A percentile compares a stretch with the other conserved stretches of the same genome.
These are phyloP conservation scores for Melastoma candidum DNA, from an alignment of 441 rosid species.

Conservation along the genomic window DNA sequence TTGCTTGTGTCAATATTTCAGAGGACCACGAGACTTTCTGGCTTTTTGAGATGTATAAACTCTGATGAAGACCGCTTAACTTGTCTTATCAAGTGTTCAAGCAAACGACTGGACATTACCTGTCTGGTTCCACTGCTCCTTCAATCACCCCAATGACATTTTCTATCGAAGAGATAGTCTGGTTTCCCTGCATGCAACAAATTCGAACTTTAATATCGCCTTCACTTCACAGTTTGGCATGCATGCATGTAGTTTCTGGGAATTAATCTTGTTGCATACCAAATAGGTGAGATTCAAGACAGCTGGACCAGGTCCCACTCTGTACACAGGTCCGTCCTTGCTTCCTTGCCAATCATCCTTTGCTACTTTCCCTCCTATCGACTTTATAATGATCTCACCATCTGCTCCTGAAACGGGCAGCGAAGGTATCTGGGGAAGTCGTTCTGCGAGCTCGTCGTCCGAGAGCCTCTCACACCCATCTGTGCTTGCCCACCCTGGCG, in stretches of 20 bases:
- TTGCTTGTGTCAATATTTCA: neutral
- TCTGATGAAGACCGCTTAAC: too few species aligned
- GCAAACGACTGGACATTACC: slow-evolving; percentile 27
- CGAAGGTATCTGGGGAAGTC: slow-evolving; percentile 61
- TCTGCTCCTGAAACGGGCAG: slow-evolving; percentile 62
- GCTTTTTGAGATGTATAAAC: too few species aligned
- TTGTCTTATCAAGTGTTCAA: too few species aligned
- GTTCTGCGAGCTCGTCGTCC: slow-evolving; percentile 50
- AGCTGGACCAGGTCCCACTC: slow-evolving; percentile 76
- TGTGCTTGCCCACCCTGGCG: slow-evolving; percentile 82
- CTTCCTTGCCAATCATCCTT: slow-evolving; percentile 61
- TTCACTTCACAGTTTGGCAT: neutral
- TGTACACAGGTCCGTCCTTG: slow-evolving; percentile 40
- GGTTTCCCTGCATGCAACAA: slow-evolving; percentile 44
- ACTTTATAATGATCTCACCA: slow-evolving; percentile 53
- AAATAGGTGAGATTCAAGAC: slow-evolving; percentile 47
- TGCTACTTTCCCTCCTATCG: slow-evolving; percentile 42
- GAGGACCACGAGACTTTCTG: too few species aligned
- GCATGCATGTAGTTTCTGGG: neutral
- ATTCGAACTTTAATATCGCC: neutral
- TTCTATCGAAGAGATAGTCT: slow-evolving; percentile 50
- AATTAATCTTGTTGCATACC: slow-evolving; percentile 24
- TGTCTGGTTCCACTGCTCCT: slow-evolving; percentile 78
- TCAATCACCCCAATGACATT: slow-evolving; percentile 70
- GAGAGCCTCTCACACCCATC: slow-evolving; percentile 73